Percentiles rank a stretch among this genome's conserved stretches.
Evolutionary conservation across 2,329 filamentous ascomycete genomes (phyloP).

Genomic region (Epichloe baconii): DNA sequence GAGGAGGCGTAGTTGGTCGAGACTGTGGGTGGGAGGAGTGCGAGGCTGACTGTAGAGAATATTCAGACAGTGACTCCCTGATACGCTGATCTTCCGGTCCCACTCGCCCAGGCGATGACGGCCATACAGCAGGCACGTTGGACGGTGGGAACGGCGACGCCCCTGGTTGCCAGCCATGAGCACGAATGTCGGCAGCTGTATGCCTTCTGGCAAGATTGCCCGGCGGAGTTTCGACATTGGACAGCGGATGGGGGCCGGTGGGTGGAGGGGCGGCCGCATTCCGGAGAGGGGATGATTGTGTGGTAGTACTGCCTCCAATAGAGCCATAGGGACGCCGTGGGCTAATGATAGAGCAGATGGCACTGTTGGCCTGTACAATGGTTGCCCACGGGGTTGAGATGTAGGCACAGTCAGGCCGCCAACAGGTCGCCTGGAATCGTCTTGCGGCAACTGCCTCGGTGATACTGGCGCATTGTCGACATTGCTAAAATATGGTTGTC

Average conservation of each 20-base stretch:
- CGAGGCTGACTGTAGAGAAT: conserved; percentile 34
- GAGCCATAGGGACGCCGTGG: conserved; percentile 75
- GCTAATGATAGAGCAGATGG: conserved; percentile 67
- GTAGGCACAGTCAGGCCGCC: conserved; percentile 50
- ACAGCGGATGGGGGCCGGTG: conserved; percentile 50
- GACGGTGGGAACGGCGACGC: conserved; percentile 52
- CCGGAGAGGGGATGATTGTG: conserved; percentile 62
- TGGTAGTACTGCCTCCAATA: conserved; percentile 58
- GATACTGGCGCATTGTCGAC: conserved; percentile 72
- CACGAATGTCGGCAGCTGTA: conserved; percentile 89
- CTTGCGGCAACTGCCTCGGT: conserved; percentile 73
- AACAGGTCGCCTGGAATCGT: conserved; percentile 63
- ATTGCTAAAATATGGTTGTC: conserved; percentile 52
- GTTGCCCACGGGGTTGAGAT: conserved; percentile 41
- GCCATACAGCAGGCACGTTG: conserved; percentile 40
- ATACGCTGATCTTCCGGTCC: conserved; percentile 40
- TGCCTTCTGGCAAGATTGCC: conserved; percentile 70
- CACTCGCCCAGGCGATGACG: conserved; percentile 38
- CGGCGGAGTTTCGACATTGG: conserved; percentile 48
- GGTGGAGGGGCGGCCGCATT: conserved; percentile 53
- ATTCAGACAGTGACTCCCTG: conserved; percentile 42
- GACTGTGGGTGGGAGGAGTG: conserved; percentile 31
- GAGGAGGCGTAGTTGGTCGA: conserved; percentile 40
- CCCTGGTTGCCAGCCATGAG: conserved; percentile 60
- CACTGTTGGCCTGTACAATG: conserved; percentile 63